These are phyloP conservation scores for Vitis hybrid DNA, from an alignment of 177 flowering plant genomes.

Conservation along the genomic window DNA sequence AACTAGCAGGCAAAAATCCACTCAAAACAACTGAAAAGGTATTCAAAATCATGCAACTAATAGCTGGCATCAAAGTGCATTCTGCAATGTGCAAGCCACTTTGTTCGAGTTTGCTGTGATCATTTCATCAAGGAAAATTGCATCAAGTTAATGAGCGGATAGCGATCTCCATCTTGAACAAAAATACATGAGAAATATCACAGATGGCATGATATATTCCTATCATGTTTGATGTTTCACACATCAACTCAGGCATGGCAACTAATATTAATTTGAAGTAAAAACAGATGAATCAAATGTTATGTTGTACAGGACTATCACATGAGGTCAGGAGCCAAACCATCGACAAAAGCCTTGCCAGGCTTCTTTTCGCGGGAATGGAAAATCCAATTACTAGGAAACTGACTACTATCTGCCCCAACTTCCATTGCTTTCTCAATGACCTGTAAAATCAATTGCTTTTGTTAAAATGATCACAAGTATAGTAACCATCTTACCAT, in stretches of 20 bases:
- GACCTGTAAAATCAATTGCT: slow-evolving; percentile 69
- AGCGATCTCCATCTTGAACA: neutral
- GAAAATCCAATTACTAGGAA: slow-evolving; percentile 85
- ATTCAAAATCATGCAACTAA: too few relatives aligned
- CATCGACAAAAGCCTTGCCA: slow-evolving; percentile 92
- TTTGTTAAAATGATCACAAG: slow-evolving; percentile 26
- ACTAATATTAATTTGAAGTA: neutral
- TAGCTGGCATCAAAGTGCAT: too few relatives aligned
- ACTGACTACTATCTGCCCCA: slow-evolving; percentile 94
- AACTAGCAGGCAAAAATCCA: too few relatives aligned
- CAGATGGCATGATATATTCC: neutral
- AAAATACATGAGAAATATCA: slow-evolving; percentile 1
- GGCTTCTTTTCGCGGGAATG: slow-evolving; percentile 93
- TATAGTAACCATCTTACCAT: slow-evolving; percentile 60
- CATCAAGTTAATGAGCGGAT: neutral
- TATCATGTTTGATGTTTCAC: neutral
- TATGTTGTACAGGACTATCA: slow-evolving; percentile 4
- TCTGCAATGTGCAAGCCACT: too few relatives aligned
- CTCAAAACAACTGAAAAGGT: too few relatives aligned
- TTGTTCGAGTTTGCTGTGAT: neutral
- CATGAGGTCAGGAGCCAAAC: slow-evolving; percentile 62
- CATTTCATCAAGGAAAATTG: neutral
- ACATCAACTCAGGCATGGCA: neutral
- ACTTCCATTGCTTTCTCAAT: slow-evolving; percentile 84
- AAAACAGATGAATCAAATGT: neutral